Evolutionary conservation across 495 filamentous ascomycete species (phyloP).

Genomic region (Xylaria flabelliformis): DNA sequence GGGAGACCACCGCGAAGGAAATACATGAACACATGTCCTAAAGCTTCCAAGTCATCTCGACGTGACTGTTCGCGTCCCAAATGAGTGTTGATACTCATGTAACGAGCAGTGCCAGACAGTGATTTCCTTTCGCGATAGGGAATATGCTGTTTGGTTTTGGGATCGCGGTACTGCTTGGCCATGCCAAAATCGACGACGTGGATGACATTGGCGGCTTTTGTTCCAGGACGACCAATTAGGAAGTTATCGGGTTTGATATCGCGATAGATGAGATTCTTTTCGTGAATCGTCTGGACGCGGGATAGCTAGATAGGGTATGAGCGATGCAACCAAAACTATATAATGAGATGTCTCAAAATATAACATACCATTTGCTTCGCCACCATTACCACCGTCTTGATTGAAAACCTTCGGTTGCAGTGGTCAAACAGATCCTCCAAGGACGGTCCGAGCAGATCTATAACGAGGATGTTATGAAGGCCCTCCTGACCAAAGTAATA

Average conservation of each 20-base stretch:
- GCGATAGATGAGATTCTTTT: conserved; percentile 99
- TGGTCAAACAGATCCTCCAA: conserved; percentile 98
- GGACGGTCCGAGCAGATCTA: conserved; percentile 94
- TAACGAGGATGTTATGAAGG: conserved; percentile 98
- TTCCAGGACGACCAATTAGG: conserved; percentile 90
- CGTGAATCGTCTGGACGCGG: conserved; percentile 97
- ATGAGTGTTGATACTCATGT: conserved; percentile 99
- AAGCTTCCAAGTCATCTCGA: conserved; percentile 92
- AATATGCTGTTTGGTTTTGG: conserved; percentile 99
- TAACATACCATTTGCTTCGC: conserved; percentile 94
- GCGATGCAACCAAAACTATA: conserved; percentile 24
- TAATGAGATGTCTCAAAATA: conserved; percentile 23
- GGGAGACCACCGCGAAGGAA: conserved; percentile 95
- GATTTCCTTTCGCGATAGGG: conserved; percentile 98
- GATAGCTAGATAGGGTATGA: conserved; percentile 70
- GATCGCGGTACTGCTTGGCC: conserved; percentile 99
- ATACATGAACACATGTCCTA: conserved; percentile 99
- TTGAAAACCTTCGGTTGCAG: conserved; percentile 92
- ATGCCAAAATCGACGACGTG: conserved; percentile 99
- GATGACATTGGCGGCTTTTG: conserved; percentile 95
- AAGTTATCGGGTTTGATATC: conserved; percentile 99
- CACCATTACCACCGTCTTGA: conserved; percentile 99
- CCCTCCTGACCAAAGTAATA: conserved; percentile 99
- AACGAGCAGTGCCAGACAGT: conserved; percentile 93
- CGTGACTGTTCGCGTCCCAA: conserved; percentile 94